Percentiles rank a stretch among this genome's conserved stretches.
phyloP scores from a whole-genome alignment of 345 rosid genomes.

The Acer negundo region DNA sequence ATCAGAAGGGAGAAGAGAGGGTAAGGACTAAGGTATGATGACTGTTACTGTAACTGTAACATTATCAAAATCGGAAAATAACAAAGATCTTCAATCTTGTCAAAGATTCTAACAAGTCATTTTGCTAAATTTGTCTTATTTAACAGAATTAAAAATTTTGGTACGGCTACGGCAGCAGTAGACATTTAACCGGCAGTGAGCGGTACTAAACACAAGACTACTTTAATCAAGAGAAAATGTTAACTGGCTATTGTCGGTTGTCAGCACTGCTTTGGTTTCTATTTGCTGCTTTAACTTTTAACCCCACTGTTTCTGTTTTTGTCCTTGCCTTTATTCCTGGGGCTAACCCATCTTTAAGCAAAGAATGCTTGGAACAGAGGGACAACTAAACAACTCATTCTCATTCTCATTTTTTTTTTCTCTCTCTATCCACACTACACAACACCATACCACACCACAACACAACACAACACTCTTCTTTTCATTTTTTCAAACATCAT shows the following conservation, averaged over 20 bases:
- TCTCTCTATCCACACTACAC: no score
- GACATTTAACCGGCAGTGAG: constrained; percentile 34
- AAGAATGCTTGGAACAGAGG: constrained; percentile 69
- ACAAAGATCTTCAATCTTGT: constrained; percentile 33
- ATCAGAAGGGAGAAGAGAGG: constrained; percentile 13
- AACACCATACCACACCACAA: no score
- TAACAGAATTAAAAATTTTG: no score
- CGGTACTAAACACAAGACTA: constrained; percentile 35
- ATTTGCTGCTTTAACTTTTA: constrained; percentile 31
- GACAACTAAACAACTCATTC: constrained; percentile 43
- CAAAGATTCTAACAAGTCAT: constrained; percentile 13
- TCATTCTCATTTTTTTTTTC: no score
- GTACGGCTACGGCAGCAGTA: constrained; percentile 29
- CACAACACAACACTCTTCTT: no score
- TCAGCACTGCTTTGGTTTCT: constrained; percentile 25
- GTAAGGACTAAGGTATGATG: constrained; percentile 10
- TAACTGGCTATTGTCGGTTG: constrained; percentile 48
- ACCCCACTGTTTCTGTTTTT: constrained; percentile 26
- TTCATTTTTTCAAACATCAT: no score
- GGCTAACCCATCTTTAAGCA: constrained; percentile 70
- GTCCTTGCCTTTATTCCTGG: constrained; percentile 64
- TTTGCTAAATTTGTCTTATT: neutral
- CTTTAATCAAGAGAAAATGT: constrained; percentile 16
- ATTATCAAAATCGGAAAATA: constrained; percentile 36
- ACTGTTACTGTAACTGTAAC: constrained; percentile 9